These are phyloP conservation scores for thale cress (Arabidopsis thaliana) DNA, from an alignment of 345 rosid species.

Conservation along the genomic window TAIR10.1 NC_003075.7:5785501-5786000, in stretches of 20 bases:
- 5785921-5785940: slow-evolving; percentile 69
- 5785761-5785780: slow-evolving; percentile 66
- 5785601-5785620: slow-evolving; percentile 26
- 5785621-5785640: slow-evolving; percentile 36
- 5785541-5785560: not conserved
- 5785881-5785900: not conserved
- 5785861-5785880: not conserved
- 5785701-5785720: slow-evolving; percentile 88
- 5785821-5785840: not conserved
- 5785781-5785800: not conserved
- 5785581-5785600: not conserved
- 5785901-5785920: not conserved
- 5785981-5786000: slow-evolving; percentile 86
- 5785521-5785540: not conserved
- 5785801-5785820: not conserved
- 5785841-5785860: slow-evolving; percentile 5
- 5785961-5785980: slow-evolving; percentile 97
- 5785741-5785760: slow-evolving; percentile 87
- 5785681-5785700: slow-evolving; percentile 95
- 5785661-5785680: slow-evolving; percentile 92
- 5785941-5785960: slow-evolving; percentile 99
- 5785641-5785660: slow-evolving; percentile 40
- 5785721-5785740: slow-evolving; percentile 92
- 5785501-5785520: not conserved
- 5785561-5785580: slow-evolving; percentile 3